Base-by-base conservation (phyloP, 345 rosid species). In the Eucalyptus curtisii region DNA sequence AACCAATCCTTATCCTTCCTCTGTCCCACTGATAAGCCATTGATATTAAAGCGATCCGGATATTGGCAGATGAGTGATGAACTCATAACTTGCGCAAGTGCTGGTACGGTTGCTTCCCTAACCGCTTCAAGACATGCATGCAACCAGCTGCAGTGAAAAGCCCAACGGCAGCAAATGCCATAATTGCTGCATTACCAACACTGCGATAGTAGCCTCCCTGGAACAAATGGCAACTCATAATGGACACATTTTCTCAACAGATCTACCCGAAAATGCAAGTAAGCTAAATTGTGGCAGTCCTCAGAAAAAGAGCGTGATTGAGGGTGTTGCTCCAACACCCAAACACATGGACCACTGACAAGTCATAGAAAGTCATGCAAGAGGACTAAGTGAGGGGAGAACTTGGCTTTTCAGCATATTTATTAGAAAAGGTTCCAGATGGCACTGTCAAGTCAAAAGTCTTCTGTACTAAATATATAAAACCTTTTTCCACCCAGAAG, bases 21-120 rank as follows among this genome's bases (percentile, higher is more conserved):
- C 53, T 3, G 31, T 49, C 31, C 86, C 49, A 13, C 80, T 42
- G 49, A 86, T 37, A 3, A 55, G 49, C 88, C 76, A 20, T 55
- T 37, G 16, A 42, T 16, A 50, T 42, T 17, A 40, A 49, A 33
- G 50, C 13, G 52, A 44, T 37, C 80, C n/a, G 5, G 12, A 42
- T 88, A 68, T 82, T 17, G 68, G 52, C 88, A 61, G 84, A 16
- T 22, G 30, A 76, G 47, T 4, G 30, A 76, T 6, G 87, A 88
- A 14, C 84, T 96, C 94, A 98, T 87, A 92, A 89, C 87, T 96
- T 96, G 89, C 94, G 98, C 95, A 96, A 94, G 92, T 95, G 94
- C 88, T 94, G 97, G 90, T 95, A 95, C 12, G 97, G 99, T 91
- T 96, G 98, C 94, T 98, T 98, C 86, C 99, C 99, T 93, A 95